Base-by-base conservation (phyloP, 495 filamentous ascomycete species). In the Aspergillus sparsus region DNA sequence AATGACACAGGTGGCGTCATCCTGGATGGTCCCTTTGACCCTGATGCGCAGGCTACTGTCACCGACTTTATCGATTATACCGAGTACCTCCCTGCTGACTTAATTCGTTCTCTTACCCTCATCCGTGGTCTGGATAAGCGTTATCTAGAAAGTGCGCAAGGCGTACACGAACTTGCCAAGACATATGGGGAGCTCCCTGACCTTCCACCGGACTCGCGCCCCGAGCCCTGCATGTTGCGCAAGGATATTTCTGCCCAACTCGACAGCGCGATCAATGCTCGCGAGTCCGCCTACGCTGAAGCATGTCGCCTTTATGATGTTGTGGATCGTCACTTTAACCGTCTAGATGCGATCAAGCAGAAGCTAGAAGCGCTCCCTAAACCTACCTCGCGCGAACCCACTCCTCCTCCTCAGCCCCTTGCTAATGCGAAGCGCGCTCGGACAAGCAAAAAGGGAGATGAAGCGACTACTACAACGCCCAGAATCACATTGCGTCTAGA, bases 21-120 rank as follows among this genome's bases (percentile, higher is more conserved):
- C 44, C 64, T 80, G 5, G 77, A 80, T 62, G 77, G 77, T 21
- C 76, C 77, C 47, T 79, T 78, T 55, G 92, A 98, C 66, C 93
- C 93, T 16, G 94, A 98, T 74, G 89, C 91, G n/a, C 90, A 96
- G 62, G 89, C 92, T 8, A 94, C 91, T 55, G 88, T 97, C 13
- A 93, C 89, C 61, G 94, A 98, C 76, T 98, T 92, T 73, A 87
- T 96, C 66, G 94, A 97, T 73, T 96, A 89, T 73, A 97, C 94
- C 62, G 94, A 98, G 77, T 95, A 94, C 77, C 90, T 98, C 16
- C 93, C 94, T 13, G 89, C 92, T 34, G 95, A 98, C 74, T 85
- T 98, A 60, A 83, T 87, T 58, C 91, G 94, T 63, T 96, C 94
- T 55, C 81, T 98, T 45, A 92, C 89, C 50, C 83, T 97, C 51